Conservation (phyloP, 2,329 filamentous ascomycete species). For the Talaromyces sp. region DNA sequence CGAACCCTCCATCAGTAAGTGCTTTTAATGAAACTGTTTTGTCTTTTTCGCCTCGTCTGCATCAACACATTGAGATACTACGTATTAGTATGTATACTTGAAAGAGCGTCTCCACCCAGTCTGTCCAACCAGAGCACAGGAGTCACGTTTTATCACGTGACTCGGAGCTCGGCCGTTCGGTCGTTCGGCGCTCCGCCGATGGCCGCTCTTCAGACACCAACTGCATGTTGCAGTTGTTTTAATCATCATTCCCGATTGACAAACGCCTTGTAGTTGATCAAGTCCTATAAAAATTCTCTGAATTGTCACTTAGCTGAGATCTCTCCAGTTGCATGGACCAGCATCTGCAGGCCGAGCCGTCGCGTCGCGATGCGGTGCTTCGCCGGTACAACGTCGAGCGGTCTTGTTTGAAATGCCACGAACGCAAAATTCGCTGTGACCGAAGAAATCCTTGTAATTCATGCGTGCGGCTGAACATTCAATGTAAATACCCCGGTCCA, state of each 20-base stretch:
- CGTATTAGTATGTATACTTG: background rate
- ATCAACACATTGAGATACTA: too few relatives aligned
- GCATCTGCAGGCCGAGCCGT: background rate
- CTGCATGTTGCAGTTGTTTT: background rate
- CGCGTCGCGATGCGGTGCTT: background rate
- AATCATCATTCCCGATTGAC: background rate
- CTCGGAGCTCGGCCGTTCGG: background rate
- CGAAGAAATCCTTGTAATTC: conserved; percentile 11
- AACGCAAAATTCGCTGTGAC: conserved; percentile 15
- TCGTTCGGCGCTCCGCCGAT: background rate
- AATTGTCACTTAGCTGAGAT: background rate
- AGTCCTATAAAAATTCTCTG: background rate
- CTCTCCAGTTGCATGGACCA: background rate
- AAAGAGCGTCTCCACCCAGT: background rate
- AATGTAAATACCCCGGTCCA: conserved; percentile 12
- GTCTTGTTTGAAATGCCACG: conserved; percentile 15
- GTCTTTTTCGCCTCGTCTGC: too few relatives aligned
- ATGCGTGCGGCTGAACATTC: conserved; percentile 10
- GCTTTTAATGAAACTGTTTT: too few relatives aligned
- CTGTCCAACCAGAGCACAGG: too few relatives aligned
- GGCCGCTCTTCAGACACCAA: background rate
- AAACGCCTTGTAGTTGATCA: background rate
- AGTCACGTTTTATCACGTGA: background rate
- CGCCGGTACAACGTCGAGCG: conserved; percentile 12
- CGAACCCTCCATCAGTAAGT: too few relatives aligned